Base-by-base conservation (phyloP, 208 protist genomes). In the Herpetomonas samuelpessoai region DNA sequence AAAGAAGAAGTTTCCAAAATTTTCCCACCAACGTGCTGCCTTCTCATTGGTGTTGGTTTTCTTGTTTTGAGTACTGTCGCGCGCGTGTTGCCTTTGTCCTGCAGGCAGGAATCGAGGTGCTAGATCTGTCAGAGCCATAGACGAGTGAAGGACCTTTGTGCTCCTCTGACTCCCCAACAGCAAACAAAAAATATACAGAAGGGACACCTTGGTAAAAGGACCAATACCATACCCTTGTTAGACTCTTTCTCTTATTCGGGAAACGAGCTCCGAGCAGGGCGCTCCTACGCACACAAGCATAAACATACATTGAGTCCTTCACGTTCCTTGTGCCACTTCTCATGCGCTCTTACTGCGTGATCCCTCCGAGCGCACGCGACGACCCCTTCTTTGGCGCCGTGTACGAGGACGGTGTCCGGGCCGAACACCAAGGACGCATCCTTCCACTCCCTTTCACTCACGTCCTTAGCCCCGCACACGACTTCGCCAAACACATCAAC, bases 381-480 rank as follows among this genome's bases (percentile, higher is more conserved):
- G 68, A 75, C 31, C 64, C 70, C 44, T 89, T 84, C 64, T 93
- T 88, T 58, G 76, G 89, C 22, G 87, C 66, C 31, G 87, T 93
- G 30, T 89, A 83, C 47, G 83, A 91, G 24, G 83, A 93, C 38
- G 79, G 79, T 22, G 22, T 88, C 6, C 77, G 79, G 2, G 72
- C 78, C 12, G 54, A 70, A 27, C 63, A 79, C 61, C 57, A 81
- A 2, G 75, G 69, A 2, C 74, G 76, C 21, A 38, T 83, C 25
- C 65, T 74, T 26, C 68, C 74, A 2, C 56, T 84, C 10, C 68
- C 76, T 30, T 82, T 86, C 52, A 76, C 71, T 2, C 70, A 76
- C 44, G 83, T 93, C 0, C 57, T 93, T 18, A 90, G 82, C 62
- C 75, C 86, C 16, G 82, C 86, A 0, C 86, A 93, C 50, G 74